A percentile compares a stretch with the other conserved stretches of the same genome.
Conservation (phyloP, 768 basidiomycete species). For the Naganishia randhawae region DNA sequence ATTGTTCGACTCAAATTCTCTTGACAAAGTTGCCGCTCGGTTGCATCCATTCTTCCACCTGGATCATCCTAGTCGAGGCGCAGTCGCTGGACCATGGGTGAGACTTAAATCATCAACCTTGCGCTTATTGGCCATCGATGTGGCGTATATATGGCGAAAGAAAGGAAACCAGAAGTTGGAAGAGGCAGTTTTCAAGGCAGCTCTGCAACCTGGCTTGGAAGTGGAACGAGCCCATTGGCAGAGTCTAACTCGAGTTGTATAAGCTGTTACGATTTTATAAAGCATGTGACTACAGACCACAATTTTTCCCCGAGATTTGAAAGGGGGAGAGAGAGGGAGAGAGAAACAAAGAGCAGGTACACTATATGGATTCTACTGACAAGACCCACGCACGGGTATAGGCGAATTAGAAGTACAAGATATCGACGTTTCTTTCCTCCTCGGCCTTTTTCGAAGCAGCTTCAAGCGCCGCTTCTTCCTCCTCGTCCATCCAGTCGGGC, state of each 20-base stretch:
- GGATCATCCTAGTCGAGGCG: constrained; percentile 69
- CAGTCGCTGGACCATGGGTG: constrained; percentile 70
- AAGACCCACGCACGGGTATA: neutral
- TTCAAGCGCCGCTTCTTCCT: neutral
- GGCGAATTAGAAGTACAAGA: neutral
- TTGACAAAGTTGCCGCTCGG: constrained; percentile 58
- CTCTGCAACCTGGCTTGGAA: neutral
- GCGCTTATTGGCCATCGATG: constrained; percentile 64
- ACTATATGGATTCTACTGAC: neutral
- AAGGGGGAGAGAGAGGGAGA: neutral
- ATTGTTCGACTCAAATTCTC: constrained; percentile 52
- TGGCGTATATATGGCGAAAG: constrained; percentile 49
- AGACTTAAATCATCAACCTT: constrained; percentile 58
- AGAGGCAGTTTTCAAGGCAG: neutral
- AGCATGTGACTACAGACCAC: neutral
- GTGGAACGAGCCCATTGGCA: constrained; percentile 5
- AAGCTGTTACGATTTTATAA: neutral
- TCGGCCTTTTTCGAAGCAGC: neutral
- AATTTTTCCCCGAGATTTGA: neutral
- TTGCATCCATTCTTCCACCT: constrained; percentile 77
- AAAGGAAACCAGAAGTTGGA: neutral
- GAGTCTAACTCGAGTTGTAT: constrained; percentile 6
- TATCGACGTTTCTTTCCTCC: neutral
- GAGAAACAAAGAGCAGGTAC: no score
- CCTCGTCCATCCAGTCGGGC: neutral